phyloP scores from a whole-genome alignment of 805 yeast species.

The Soucietia sequanensis region DNA sequence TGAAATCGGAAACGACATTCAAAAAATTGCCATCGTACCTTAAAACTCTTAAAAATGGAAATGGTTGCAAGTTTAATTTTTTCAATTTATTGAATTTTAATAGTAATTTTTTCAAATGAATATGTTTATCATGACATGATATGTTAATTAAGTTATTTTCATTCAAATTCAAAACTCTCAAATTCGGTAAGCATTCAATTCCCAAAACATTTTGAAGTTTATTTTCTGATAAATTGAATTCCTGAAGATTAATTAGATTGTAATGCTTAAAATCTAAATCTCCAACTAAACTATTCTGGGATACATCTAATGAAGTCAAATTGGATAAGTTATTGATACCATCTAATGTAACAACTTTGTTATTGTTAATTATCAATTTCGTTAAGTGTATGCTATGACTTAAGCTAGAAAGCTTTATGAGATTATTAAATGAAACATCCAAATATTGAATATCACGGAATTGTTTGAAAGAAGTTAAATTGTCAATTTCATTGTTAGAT shows the following conservation, averaged over 20 bases:
- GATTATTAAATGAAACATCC: constrained; percentile 36
- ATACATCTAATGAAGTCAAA: constrained; percentile 39
- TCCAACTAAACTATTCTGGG: constrained; percentile 42
- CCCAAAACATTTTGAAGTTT: constrained; percentile 30
- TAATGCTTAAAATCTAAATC: constrained; percentile 33
- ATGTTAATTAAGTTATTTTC: constrained; percentile 35
- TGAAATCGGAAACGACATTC: constrained; percentile 20
- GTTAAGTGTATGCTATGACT: constrained; percentile 40
- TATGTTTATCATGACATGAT: constrained; percentile 19
- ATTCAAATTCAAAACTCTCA: constrained; percentile 41
- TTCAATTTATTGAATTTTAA: constrained; percentile 37
- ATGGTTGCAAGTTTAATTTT: constrained; percentile 27
- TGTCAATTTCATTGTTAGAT: constrained; percentile 38
- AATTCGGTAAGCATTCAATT: constrained; percentile 30
- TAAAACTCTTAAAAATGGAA: constrained; percentile 41
- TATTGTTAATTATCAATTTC: constrained; percentile 35
- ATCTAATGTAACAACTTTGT: constrained; percentile 31
- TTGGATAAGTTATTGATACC: constrained; percentile 40
- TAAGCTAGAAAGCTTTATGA: constrained; percentile 38
- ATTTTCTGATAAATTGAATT: constrained; percentile 44
- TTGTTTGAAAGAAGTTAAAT: constrained; percentile 40
- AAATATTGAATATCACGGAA: constrained; percentile 42
- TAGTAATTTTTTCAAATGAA: constrained; percentile 34
- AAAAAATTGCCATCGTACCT: constrained; percentile 46
- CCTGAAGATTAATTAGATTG: constrained; percentile 41